phyloP scores from a whole-genome alignment of 2,329 filamentous ascomycete genomes.

The Pseudogymnoascus sp. region DNA sequence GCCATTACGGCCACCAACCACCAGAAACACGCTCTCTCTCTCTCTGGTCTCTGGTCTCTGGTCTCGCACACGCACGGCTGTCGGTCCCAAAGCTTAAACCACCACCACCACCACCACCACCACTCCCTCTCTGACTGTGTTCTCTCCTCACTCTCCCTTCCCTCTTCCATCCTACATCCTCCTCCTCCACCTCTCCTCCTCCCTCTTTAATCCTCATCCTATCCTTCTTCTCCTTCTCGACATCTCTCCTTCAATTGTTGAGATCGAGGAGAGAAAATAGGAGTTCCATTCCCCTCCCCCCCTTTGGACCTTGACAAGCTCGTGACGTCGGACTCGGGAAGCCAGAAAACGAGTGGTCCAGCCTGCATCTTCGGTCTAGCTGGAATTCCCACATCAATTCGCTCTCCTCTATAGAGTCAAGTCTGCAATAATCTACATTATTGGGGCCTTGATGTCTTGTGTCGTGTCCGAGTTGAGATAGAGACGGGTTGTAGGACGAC shows the following conservation, averaged over 20 bases:
- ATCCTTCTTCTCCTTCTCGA: neutral
- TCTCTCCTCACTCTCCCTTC: neutral
- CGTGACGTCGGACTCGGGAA: neutral
- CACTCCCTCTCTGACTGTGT: neutral
- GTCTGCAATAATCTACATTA: neutral
- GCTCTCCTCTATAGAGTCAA: neutral
- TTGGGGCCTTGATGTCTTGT: slow-evolving; percentile 8
- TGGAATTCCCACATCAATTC: neutral
- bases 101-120: neutral
- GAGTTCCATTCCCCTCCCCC: neutral
- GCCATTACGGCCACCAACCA: too few species aligned
- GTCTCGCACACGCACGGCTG: neutral
- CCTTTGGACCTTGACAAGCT: neutral
- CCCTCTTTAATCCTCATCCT: slow-evolving; percentile 9
- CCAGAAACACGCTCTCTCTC: slow-evolving; percentile 7
- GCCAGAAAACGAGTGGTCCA: neutral
- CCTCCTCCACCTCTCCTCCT: slow-evolving; percentile 10
- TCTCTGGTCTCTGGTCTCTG: too few species aligned
- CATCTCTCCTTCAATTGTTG: slow-evolving; percentile 5
- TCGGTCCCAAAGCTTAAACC: slow-evolving; percentile 6
- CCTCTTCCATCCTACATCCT: slow-evolving; percentile 4
- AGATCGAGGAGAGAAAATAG: neutral
- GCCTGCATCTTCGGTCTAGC: neutral
- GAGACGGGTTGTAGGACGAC: slow-evolving; percentile 3
- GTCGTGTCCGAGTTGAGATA: slow-evolving; percentile 6